Conservation (phyloP, 2,329 filamentous ascomycete species). For the Xylariales sp. region DNA sequence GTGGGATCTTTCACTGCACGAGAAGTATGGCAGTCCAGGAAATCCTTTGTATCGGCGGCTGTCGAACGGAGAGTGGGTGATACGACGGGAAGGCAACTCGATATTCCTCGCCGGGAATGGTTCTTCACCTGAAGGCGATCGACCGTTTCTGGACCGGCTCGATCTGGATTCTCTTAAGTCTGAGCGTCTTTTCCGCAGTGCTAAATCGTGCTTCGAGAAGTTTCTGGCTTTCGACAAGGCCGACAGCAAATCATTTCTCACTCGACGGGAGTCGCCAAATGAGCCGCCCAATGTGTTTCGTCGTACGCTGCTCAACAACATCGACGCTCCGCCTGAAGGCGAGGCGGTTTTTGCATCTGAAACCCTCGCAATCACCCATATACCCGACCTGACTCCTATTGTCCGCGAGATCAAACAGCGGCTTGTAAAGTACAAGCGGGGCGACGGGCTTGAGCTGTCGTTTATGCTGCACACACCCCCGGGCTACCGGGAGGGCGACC, state of each 20-base stretch:
- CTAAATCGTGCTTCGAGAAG: not conserved
- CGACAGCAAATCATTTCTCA: not conserved
- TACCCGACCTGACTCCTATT: not conserved
- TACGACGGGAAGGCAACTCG: not conserved
- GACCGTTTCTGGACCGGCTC: not conserved
- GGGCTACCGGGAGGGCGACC: not conserved
- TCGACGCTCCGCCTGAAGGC: not conserved
- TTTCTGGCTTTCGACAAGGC: constrained; percentile 2
- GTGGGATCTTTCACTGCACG: not conserved
- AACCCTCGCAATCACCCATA: not conserved
- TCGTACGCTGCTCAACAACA: not conserved
- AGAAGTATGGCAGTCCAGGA: not conserved
- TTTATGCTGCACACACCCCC: not conserved
- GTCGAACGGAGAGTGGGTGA: not conserved
- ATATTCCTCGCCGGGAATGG: not conserved
- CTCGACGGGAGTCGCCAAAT: not conserved
- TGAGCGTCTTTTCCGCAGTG: not conserved
- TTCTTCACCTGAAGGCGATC: not conserved
- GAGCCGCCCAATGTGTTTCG: constrained; percentile 2
- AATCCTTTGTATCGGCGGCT: not conserved
- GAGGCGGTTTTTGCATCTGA: not conserved
- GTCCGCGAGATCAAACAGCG: constrained; percentile 3
- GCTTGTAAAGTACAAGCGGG: constrained; percentile 2
- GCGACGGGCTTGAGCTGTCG: constrained; percentile 1
- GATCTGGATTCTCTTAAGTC: not conserved